Evolutionary conservation across 2,329 filamentous ascomycete genomes (phyloP).

Genomic region (Penicillium digitatum): DNA sequence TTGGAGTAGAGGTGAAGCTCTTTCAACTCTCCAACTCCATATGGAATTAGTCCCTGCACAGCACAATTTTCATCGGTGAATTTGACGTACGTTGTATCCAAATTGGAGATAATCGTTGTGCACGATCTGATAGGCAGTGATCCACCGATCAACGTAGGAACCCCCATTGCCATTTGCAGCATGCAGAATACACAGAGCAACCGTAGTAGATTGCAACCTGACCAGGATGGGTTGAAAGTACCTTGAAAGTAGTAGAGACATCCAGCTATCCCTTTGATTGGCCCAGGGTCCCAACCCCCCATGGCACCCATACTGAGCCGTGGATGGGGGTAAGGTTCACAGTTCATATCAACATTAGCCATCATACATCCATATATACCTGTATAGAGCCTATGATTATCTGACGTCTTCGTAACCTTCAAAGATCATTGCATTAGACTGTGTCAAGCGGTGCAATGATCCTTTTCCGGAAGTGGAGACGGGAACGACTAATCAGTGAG

Average conservation of each 20-base stretch:
- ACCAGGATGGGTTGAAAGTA: neutral
- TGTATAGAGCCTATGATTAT: too few species aligned
- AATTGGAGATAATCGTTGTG: too few species aligned
- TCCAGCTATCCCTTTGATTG: neutral
- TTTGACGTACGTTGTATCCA: too few species aligned
- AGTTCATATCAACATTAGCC: neutral
- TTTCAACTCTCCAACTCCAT: too few species aligned
- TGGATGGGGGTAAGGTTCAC: neutral
- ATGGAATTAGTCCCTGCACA: too few species aligned
- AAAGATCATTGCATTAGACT: too few species aligned
- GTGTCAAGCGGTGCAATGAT: neutral
- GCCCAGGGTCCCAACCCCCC: neutral
- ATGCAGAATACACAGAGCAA: neutral
- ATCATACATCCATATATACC: neutral
- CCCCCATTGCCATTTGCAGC: neutral
- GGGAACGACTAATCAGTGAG: conserved; percentile 4
- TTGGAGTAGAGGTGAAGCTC: conserved; percentile 20
- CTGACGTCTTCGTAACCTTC: too few species aligned
- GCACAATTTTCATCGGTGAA: too few species aligned
- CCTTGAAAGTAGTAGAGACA: neutral
- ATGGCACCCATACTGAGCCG: conserved; percentile 1
- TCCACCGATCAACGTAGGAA: neutral
- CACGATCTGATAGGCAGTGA: neutral
- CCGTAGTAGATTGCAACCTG: too few species aligned
- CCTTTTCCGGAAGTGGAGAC: neutral